phyloP scores from a whole-genome alignment of 208 protist genomes.

The Crithidia thermophila region DNA sequence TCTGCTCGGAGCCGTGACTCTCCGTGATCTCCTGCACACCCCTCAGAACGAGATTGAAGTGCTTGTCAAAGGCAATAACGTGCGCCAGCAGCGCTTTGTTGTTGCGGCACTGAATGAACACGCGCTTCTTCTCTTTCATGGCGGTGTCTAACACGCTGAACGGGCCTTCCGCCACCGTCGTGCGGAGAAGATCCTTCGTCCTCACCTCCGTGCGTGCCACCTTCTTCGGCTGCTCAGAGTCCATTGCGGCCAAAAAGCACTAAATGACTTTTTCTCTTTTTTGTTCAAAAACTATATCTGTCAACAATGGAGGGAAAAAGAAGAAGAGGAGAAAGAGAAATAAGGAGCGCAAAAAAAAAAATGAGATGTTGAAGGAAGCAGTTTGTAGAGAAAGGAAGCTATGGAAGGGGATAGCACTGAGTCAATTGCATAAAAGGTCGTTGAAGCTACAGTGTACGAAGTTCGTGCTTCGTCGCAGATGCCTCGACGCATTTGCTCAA shows the following conservation, averaged over 20 bases:
- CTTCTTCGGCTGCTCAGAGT: constrained; percentile 32
- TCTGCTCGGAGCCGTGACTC: constrained; percentile 95
- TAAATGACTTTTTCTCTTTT: too few species aligned
- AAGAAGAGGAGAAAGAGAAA: not conserved
- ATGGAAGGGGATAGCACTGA: too few species aligned
- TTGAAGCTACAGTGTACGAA: too few species aligned
- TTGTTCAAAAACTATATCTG: not conserved
- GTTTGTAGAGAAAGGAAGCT: constrained; percentile 13
- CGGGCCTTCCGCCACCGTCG: constrained; percentile 65
- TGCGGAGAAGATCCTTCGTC: constrained; percentile 67
- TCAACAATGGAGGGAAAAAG: not conserved
- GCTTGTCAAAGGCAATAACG: constrained; percentile 99
- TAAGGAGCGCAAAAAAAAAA: constrained; percentile 23
- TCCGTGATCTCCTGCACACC: constrained; percentile 78
- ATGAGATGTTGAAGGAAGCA: constrained; percentile 1
- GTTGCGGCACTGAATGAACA: constrained; percentile 99
- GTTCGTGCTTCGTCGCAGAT: too few species aligned
- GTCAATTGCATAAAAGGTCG: too few species aligned
- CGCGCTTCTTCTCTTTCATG: constrained; percentile 82
- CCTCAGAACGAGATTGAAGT: constrained; percentile 99
- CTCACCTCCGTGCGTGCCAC: constrained; percentile 32
- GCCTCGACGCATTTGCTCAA: too few species aligned
- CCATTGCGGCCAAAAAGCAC: too few species aligned
- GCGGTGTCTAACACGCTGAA: constrained; percentile 83
- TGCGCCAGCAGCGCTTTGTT: constrained; percentile 98